phyloP scores from a whole-genome alignment of 306 rosid genomes.

The Prunus mume region DNA sequence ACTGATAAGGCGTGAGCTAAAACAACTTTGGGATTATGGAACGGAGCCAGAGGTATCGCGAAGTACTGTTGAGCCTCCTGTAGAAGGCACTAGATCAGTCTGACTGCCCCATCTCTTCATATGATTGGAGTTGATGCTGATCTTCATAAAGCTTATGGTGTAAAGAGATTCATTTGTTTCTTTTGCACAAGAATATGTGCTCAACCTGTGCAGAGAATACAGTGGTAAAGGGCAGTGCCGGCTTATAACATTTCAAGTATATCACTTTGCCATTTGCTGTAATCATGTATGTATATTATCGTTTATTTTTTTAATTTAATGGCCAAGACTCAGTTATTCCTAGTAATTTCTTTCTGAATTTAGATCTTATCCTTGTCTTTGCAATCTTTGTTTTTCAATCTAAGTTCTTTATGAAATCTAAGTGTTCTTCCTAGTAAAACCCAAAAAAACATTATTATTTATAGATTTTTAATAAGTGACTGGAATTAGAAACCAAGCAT shows the following conservation, averaged over 20 bases:
- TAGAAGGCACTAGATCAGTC: slow-evolving; percentile 9
- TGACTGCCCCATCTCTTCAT: slow-evolving; percentile 1
- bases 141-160: neutral
- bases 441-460: neutral
- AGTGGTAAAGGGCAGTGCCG: neutral
- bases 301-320: too few relatives aligned
- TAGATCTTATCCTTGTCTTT: neutral
- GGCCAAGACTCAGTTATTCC: neutral
- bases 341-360: neutral
- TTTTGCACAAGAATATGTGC: neutral
- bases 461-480: neutral
- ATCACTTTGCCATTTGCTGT: neutral
- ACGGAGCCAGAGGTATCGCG: slow-evolving; percentile 29
- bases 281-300: neutral
- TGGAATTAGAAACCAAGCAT: neutral
- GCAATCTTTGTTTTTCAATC: neutral
- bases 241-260: neutral
- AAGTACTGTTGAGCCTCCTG: slow-evolving; percentile 20
- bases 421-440: neutral
- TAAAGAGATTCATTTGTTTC: slow-evolving; percentile 10
- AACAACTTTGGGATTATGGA: slow-evolving; percentile 60
- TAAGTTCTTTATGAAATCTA: neutral
- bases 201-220: neutral
- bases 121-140: neutral
- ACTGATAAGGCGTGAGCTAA: slow-evolving; percentile 62